Base-by-base conservation (phyloP, 2,329 filamentous ascomycete species). In the Alternaria triticimaculans region DNA sequence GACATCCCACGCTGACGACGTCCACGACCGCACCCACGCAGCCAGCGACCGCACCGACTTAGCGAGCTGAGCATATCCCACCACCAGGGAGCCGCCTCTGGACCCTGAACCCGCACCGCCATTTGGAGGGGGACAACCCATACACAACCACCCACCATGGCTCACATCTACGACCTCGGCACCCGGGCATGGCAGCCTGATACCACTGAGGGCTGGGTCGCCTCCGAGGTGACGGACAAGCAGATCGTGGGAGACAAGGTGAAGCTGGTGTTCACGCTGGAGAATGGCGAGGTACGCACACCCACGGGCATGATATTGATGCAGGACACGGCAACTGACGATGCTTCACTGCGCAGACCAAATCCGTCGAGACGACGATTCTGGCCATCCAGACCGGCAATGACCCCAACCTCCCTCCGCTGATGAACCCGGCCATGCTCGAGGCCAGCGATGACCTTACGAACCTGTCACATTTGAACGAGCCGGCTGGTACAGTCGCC, bases 151-250 rank as follows among this genome's bases (percentile, higher is more conserved):
- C 62, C 60, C 70, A 72, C 53, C 69, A 97, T 97, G 94, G 93
- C 93, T 85, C 92, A 96, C 83, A 93, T 89, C 80, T 98, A 96
- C 85, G 94, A 98, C 87, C 89, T 97, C 79, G 96, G 95, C 79
- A 98, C 95, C 77, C 90, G 93, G 88, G 96, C 94, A 80, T 99
- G 96, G 96, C 96, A 98, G 88, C 94, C 96, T 75, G 96, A 99
- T 85, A 85, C 89, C 80, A 92, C 92, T 66, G 95, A 99, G 83
- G 96, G 96, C 84, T 99, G 96, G 95, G 89, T 99, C 81, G 92
- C 94, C 79, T 97, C 96, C 50, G 94, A 98, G 86, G 92, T 99
- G 74, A 87, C 91, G 80, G 91, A 92, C 82, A 97, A 96, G 86
- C 87, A 88, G 60, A 84, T 93, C 70, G 87, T 96, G 78, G 96